These are phyloP conservation scores for Ulmus americana DNA, from an alignment of 331 rosid species.

Conservation along the genomic window DNA sequence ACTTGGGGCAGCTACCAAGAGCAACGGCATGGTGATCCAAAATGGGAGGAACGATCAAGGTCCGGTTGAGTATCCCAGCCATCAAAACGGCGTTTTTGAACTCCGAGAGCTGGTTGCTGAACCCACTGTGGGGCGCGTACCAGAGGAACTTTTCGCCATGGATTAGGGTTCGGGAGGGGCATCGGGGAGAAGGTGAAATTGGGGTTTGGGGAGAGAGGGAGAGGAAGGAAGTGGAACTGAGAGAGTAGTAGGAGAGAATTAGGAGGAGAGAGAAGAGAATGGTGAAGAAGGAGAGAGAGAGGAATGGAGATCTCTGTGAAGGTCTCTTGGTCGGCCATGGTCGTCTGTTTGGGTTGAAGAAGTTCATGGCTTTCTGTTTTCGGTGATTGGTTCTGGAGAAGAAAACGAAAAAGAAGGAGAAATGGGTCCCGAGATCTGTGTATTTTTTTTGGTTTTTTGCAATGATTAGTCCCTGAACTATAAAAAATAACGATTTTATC, in stretches of 20 bases:
- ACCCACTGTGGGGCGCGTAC: slow-evolving; percentile 89
- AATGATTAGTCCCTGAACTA: too few relatives aligned
- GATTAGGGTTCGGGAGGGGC: slow-evolving; percentile 26
- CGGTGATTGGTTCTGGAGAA: too few relatives aligned
- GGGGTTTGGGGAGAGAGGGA: slow-evolving; percentile 15
- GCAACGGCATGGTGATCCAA: slow-evolving; percentile 82
- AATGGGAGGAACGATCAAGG: slow-evolving; percentile 66
- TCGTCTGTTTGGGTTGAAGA: slow-evolving; percentile 25
- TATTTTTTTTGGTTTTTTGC: too few relatives aligned
- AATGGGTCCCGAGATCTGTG: too few relatives aligned
- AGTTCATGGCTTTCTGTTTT: slow-evolving; percentile 22
- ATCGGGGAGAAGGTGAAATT: slow-evolving; percentile 20
- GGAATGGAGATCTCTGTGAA: slow-evolving; percentile 28
- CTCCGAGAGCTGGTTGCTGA: slow-evolving; percentile 82
- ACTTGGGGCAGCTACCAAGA: slow-evolving; percentile 87
- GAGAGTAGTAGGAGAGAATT: slow-evolving; percentile 38
- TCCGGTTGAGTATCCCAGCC: slow-evolving; percentile 69
- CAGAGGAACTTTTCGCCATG: slow-evolving; percentile 52
- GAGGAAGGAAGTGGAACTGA: slow-evolving; percentile 20
- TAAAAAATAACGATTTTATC: too few relatives aligned
- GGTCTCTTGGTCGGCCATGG: slow-evolving; percentile 38
- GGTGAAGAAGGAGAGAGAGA: slow-evolving; percentile 28
- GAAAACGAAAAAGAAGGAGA: too few relatives aligned
- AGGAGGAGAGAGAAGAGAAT: slow-evolving; percentile 30
- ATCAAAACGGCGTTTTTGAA: slow-evolving; percentile 61